Conservation (phyloP, 2,329 filamentous ascomycete genomes). For the Botrytis paeoniae region DNA sequence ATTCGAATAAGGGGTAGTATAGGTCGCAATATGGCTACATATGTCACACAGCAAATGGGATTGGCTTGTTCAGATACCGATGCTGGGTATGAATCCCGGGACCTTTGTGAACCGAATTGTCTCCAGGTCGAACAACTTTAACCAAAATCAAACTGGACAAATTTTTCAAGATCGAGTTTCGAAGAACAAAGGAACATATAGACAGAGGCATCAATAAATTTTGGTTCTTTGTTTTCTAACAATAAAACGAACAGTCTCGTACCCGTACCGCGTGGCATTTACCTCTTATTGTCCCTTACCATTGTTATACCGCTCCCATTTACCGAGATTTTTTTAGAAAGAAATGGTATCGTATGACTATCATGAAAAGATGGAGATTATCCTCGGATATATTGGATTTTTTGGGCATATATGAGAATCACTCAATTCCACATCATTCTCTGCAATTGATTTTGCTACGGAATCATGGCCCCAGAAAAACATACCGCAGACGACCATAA, state of each 20-base stretch:
- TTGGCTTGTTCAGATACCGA: not conserved
- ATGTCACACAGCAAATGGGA: not conserved
- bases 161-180: too few species aligned
- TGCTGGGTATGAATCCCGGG: not conserved
- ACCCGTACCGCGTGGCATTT: not conserved
- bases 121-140: not conserved
- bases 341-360: not conserved
- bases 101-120: not conserved
- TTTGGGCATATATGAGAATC: not conserved
- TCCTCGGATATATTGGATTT: not conserved
- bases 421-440: not conserved
- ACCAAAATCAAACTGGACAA: not conserved
- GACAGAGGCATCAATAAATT: not conserved
- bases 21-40: not conserved
- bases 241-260: not conserved
- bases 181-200: not conserved
- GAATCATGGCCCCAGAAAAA: not conserved
- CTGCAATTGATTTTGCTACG: not conserved
- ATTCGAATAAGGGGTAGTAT: not conserved
- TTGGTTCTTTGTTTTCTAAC: not conserved
- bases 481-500: not conserved
- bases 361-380: not conserved
- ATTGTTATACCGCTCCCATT: not conserved
- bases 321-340: not conserved
- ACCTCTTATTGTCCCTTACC: constrained; percentile 5